Evolutionary conservation across 2,329 filamentous ascomycete genomes (phyloP), one percentile per base, ranked within the genome.

Genomic region (Beauveria sp.): DNA sequence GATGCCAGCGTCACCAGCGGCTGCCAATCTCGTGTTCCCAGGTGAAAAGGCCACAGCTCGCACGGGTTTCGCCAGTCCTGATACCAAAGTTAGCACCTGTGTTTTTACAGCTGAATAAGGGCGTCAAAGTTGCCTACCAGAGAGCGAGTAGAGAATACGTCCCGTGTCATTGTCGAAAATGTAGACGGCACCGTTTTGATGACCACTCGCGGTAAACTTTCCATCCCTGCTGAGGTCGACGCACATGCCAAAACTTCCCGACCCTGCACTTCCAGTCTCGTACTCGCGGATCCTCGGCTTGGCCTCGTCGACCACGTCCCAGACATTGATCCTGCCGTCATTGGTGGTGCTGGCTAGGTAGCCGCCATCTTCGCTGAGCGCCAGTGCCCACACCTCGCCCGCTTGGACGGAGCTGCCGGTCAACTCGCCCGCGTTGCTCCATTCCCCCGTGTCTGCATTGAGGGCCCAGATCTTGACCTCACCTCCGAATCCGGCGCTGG

Each of bases 101-200:
- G 10, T 34, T 1, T 31, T 16, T 12, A 28, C 6, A 34, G 5
- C 4, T 28, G 12, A n/a, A n/a, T 3, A 69, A 22, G 20, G n/a
- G 6, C 18, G 34, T 16, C 5, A 53, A 26, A 24, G 26, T 28
- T 20, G 18, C 80, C 64, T 77, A 90, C 90, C 88, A 60, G 91
- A 88, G 26, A 99, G 79, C 8, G 91, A 95, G 74, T 96, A 93
- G 14, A 90, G 80, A 68, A 99, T 85, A 60, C 91, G 85, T 3
- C 91, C 90, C 0, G 89, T 91, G 67, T 92, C 88, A 69, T 96
- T 98, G 78, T 92, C 93, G 81, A 98, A 99, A 64, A 99, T 86
- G 76, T 97, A 97, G 65, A 98, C 84, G 14, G 87, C 88, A 18
- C 95, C 95, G 69, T 90, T 96, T 73, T 96, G 90, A 75, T 99